Base-by-base conservation (phyloP, 2,329 filamentous ascomycete species). In the Penicillium sp. region DNA sequence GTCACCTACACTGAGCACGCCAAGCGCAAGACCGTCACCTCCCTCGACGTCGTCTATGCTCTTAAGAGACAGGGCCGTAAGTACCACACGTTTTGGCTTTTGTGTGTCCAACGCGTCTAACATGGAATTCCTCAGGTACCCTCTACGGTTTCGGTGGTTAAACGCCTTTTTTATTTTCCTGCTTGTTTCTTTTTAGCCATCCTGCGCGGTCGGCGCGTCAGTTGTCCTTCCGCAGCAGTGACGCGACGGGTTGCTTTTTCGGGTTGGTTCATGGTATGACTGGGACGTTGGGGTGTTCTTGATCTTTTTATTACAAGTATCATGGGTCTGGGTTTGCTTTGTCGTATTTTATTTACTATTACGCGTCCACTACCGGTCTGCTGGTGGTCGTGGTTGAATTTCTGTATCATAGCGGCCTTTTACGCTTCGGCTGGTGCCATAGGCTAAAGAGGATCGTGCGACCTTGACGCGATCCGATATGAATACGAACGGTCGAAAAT, bases 101-200 rank as follows among this genome's bases (percentile, higher is more conserved):
- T n/a, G n/a, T n/a, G n/a, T n/a, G 17, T 6, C 13, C 17, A 15
- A 9, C 52, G 29, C 22, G 19, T 38, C 43, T 55, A 87, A 82
- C n/a, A n/a, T n/a, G n/a, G n/a, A n/a, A n/a, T n/a, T 28, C 13
- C 52, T 39, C 52, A 70, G 68, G 85, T 67, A 87, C 86, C 69
- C 84, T 90, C 60, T 91, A 90, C 79, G 86, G 87, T 77, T 90
- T 90, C 80, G 87, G 87, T 80, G 87, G 86, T 80, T 91, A 87
- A 82, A 65, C n/a, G n/a, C n/a, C n/a, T n/a, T n/a, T n/a, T n/a
- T n/a, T n/a, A n/a, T n/a, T n/a, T n/a, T n/a, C n/a, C n/a, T n/a
- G n/a, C n/a, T n/a, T n/a, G n/a, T n/a, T n/a, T n/a, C n/a, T n/a
- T n/a, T n/a, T n/a, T n/a, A n/a, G n/a, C n/a, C n/a, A n/a, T n/a